These are phyloP conservation scores for Tricholoma sp. DNA, from an alignment of 768 basidiomycete species.

Conservation along the genomic window DNA sequence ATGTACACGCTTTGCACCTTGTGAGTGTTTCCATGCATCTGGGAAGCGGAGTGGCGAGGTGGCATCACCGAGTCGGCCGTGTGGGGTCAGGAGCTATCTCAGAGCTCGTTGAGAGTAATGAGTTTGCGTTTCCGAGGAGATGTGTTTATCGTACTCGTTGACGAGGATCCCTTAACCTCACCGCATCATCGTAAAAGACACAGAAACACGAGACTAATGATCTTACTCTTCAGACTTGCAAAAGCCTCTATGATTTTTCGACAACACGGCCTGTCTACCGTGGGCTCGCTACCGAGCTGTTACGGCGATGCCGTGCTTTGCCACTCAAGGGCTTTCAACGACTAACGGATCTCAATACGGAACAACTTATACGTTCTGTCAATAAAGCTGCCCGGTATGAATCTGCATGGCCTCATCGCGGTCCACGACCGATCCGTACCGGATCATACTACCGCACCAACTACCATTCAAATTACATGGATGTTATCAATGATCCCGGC, in stretches of 20 bases:
- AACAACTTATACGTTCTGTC: slow-evolving; percentile 56
- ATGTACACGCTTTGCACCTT: slow-evolving; percentile 55
- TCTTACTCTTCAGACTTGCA: slow-evolving; percentile 47
- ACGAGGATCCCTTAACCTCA: background rate
- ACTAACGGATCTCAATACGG: slow-evolving; percentile 58
- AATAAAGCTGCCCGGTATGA: slow-evolving; percentile 60
- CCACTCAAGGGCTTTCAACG: slow-evolving; percentile 68
- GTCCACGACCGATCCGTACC: slow-evolving; percentile 45
- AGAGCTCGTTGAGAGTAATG: background rate
- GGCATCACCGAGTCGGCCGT: background rate
- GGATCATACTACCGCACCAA: slow-evolving; percentile 27
- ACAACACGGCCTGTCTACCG: slow-evolving; percentile 66
- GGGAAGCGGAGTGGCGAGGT: background rate
- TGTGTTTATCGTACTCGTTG: background rate
- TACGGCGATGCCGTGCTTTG: slow-evolving; percentile 61
- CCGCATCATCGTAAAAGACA: background rate
- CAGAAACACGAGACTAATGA: background rate
- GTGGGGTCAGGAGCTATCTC: background rate
- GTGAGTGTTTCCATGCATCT: slow-evolving; percentile 37
- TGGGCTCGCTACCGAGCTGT: slow-evolving; percentile 54
- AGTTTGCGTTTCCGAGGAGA: background rate
- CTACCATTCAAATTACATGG: slow-evolving; percentile 35
- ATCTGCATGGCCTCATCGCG: slow-evolving; percentile 53
- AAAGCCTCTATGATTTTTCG: slow-evolving; percentile 53
- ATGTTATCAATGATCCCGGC: slow-evolving; percentile 16